These are phyloP conservation scores for Fragosphaeria purpurea DNA, from an alignment of 2,329 filamentous ascomycete species.

Conservation along the genomic window DNA sequence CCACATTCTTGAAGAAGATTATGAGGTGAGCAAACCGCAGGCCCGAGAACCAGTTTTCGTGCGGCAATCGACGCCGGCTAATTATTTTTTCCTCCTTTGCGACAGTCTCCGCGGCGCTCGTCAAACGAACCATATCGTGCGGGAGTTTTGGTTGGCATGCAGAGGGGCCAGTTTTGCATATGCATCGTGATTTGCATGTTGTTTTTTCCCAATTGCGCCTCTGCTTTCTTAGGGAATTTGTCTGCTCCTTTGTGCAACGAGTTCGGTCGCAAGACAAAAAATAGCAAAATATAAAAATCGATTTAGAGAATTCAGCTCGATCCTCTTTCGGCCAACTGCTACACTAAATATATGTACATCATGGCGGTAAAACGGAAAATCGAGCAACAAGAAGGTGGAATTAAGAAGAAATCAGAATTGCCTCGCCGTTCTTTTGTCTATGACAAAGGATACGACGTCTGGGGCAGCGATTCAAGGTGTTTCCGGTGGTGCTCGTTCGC, in stretches of 20 bases:
- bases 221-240: too few species aligned
- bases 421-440: conserved; percentile 3
- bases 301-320: too few species aligned
- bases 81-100: neutral
- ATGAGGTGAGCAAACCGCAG: conserved; percentile 35
- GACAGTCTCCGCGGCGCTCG: conserved; percentile 51
- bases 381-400: conserved; percentile 35
- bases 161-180: conserved; percentile 53
- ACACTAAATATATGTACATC: too few species aligned
- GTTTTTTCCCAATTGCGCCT: neutral
- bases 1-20: conserved; percentile 55
- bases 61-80: too few species aligned
- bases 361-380: too few species aligned
- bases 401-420: conserved; percentile 43
- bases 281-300: too few species aligned
- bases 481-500: conserved; percentile 82
- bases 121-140: conserved; percentile 55
- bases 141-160: conserved; percentile 64
- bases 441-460: conserved; percentile 69
- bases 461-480: conserved; percentile 71
- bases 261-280: too few species aligned
- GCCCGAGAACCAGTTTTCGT: too few species aligned
- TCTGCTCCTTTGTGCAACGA: too few species aligned
- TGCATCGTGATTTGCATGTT: conserved; percentile 27
- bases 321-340: too few species aligned